Base-by-base conservation (phyloP, 108 stramenopile genomes). In the Chaetoceros tenuissimus region DNA sequence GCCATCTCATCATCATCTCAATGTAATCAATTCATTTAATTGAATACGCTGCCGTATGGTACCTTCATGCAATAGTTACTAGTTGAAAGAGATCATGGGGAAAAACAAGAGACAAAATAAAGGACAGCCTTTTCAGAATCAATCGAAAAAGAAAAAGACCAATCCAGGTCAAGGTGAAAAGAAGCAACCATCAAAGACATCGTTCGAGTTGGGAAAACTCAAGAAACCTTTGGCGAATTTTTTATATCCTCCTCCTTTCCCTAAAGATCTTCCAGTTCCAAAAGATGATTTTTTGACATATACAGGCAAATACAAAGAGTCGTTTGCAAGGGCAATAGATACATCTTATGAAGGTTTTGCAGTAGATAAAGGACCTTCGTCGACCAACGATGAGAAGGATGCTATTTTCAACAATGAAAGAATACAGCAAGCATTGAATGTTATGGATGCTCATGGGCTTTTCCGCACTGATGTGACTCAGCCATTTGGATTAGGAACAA, bases 401-500 rank as follows among this genome's bases (percentile, higher is more conserved):
- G 18, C n/a, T 16, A 24, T 61, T 3, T 51, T 44, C 22, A n/a
- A 19, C 7, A 43, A 57, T 18, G 25, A 17, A 25, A 8, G 20
- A 18, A 31, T 73, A 24, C 63, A 62, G 49, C 16, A 50, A 0
- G 67, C 69, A 28, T 59, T 79, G 0, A 50, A 67, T n/a, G 21
- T n/a, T 5, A 63, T 80, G 79, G 48, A 59, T 10, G 22, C 51
- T 3, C 27, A 52, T 0, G 60, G 62, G 1, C 59, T 53, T 20
- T 81, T 81, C 59, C 65, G 70, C 55, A 26, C 52, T 21, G 75
- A 77, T 52, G 67, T 77, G 10, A 81, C 80, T 1, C 80, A 81
- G 57, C 80, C 80, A 2, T 74, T 77, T 57, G 80, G 80, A 18
- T 55, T 77, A 51, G 80, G 80, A 13, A 75, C 76, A 25, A 77